Base-by-base conservation (phyloP, 2,329 filamentous ascomycete genomes). In the Penicillium sp. region DNA sequence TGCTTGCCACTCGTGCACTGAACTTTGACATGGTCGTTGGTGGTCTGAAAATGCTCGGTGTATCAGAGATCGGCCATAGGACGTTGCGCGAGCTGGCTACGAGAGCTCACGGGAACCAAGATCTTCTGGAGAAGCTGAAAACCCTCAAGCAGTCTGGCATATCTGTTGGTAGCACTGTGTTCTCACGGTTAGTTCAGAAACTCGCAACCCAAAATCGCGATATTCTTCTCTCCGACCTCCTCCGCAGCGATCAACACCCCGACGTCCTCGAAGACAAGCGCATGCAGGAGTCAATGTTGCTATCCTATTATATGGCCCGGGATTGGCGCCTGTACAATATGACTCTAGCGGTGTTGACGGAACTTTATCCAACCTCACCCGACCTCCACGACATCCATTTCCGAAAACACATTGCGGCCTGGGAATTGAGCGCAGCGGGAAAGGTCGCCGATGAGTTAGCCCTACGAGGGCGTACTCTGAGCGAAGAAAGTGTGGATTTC, bases 1-100 rank as follows among this genome's bases (percentile, higher is more conserved):
- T 89, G 73, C 91, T 95, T 65, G 90, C 90, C 9, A 87, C 84
- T 1, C 84, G 77, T 49, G 87, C 88, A 67, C 78, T 93, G 18
- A 81, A 84, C 1, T 75, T 90, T 9, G 83, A 91, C 48, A 80
- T 86, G 56, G 82, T 89, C 22, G 81, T 95, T 46, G 80, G 80
- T 29, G 78, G 87, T 6, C 73, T 93, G 14, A 77, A 80, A 48
- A 81, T 87, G 60, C 80, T 95, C 43, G 87, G 87, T 2, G 74
- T 95, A 4, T 76, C 81, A 40, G 74, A 77, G 30, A 85, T 95
- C 54, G 90, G 90, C 0, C 86, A 89, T 0, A 72, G 86, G 14
- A 87, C 89, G 3, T 66, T 95, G 16, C 86, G 90, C 56, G 85
- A 91, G 38, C 82, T 95, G 67, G 88, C 84, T 3, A 68, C 86